phyloP scores from a whole-genome alignment of 768 basidiomycete genomes.

The Agaricus bisporus region DNA sequence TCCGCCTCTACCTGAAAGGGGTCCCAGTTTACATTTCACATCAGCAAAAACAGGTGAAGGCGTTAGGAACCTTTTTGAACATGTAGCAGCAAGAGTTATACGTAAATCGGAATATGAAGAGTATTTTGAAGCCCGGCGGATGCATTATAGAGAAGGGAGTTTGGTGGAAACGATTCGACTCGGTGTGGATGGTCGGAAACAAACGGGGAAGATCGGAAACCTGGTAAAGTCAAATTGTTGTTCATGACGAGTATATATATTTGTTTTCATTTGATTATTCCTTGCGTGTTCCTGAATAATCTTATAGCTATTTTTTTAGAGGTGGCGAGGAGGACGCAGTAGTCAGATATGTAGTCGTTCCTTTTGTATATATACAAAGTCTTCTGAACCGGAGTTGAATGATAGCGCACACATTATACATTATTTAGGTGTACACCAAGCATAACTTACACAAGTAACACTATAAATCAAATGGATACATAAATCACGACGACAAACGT shows the following conservation, averaged over 20 bases:
- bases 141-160: slow-evolving; percentile 33
- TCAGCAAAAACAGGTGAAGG: slow-evolving; percentile 77
- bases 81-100: slow-evolving; percentile 60
- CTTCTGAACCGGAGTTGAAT: too few species aligned
- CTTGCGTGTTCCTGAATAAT: neutral
- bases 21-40: slow-evolving; percentile 67
- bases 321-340: neutral
- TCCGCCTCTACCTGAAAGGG: slow-evolving; percentile 33
- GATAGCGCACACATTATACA: too few species aligned
- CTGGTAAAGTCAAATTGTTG: slow-evolving; percentile 10
- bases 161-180: slow-evolving; percentile 29
- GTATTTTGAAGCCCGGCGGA: slow-evolving; percentile 36
- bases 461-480: neutral
- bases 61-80: slow-evolving; percentile 70
- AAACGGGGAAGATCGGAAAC: neutral
- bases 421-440: too few species aligned
- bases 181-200: slow-evolving; percentile 17
- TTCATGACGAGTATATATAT: neutral
- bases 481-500: neutral
- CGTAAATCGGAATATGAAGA: slow-evolving; percentile 65
- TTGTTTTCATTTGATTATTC: neutral
- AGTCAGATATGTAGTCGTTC: neutral
- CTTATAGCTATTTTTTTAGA: neutral
- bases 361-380: too few species aligned
- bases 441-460: too few species aligned